phyloP scores from a whole-genome alignment of 257 asterid genomes.

The Fraxinus excelsior region DNA sequence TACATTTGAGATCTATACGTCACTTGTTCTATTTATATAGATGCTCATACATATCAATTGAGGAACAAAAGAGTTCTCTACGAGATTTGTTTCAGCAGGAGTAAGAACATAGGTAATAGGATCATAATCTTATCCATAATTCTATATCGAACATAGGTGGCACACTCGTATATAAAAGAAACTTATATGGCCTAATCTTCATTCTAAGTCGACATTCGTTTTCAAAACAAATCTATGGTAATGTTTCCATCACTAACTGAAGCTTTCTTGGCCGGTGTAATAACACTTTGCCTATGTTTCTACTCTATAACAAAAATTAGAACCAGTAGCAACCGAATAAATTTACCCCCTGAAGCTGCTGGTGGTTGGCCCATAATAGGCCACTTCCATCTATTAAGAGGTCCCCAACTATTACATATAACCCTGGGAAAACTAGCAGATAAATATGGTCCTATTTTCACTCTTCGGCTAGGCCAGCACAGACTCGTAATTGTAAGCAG shows the following conservation, averaged over 20 bases:
- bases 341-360: not conserved
- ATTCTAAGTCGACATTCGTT: no score
- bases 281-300: not conserved
- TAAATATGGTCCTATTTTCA: constrained; percentile 31
- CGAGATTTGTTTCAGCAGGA: no score
- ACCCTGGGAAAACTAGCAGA: constrained; percentile 21
- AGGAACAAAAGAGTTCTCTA: no score
- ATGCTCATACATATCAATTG: no score
- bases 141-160: no score
- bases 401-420: not conserved
- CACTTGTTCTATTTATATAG: no score
- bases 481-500: constrained; percentile 18
- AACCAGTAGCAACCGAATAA: not conserved
- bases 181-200: no score
- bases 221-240: not conserved
- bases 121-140: no score
- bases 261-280: not conserved
- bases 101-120: no score
- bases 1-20: no score
- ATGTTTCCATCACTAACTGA: not conserved
- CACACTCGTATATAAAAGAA: no score
- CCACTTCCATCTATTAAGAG: constrained; percentile 14
- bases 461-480: constrained; percentile 21
- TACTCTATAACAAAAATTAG: not conserved
- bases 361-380: constrained; percentile 16